phyloP scores from a whole-genome alignment of 306 rosid genomes.

The Quercus gilva region DNA sequence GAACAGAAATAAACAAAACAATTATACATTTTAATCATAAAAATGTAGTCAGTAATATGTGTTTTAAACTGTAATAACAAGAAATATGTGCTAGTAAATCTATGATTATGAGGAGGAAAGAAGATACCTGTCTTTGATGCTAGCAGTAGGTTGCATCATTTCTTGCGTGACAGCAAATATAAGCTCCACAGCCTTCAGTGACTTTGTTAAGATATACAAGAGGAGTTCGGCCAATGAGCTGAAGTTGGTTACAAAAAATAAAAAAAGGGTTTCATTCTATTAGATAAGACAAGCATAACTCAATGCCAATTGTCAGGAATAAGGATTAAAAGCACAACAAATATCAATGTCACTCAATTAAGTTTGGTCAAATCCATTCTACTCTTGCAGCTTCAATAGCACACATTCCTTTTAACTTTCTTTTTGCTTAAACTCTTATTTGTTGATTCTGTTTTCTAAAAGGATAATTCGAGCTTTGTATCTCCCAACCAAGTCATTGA shows the following conservation, averaged over 20 bases:
- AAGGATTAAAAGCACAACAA: not conserved
- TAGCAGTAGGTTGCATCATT: conserved; percentile 95
- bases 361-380: too few relatives aligned
- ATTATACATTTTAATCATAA: too few relatives aligned
- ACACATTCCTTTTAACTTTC: too few relatives aligned
- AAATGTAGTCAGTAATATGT: too few relatives aligned
- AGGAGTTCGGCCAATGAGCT: conserved; percentile 94
- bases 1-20: not conserved
- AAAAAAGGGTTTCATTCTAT: not conserved
- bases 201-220: conserved; percentile 91
- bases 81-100: not conserved
- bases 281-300: not conserved
- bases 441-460: not conserved
- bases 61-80: not conserved
- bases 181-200: conserved; percentile 89
- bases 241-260: conserved; percentile 15
- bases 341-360: not conserved
- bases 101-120: not conserved
- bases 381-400: too few relatives aligned
- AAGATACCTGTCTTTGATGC: conserved; percentile 88
- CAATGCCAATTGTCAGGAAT: not conserved
- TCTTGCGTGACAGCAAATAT: conserved; percentile 94
- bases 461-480: not conserved
- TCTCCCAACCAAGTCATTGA: not conserved
- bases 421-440: not conserved